phyloP scores from a whole-genome alignment of 2,329 filamentous ascomycete species.

The Calonectria pauciramosa region DNA sequence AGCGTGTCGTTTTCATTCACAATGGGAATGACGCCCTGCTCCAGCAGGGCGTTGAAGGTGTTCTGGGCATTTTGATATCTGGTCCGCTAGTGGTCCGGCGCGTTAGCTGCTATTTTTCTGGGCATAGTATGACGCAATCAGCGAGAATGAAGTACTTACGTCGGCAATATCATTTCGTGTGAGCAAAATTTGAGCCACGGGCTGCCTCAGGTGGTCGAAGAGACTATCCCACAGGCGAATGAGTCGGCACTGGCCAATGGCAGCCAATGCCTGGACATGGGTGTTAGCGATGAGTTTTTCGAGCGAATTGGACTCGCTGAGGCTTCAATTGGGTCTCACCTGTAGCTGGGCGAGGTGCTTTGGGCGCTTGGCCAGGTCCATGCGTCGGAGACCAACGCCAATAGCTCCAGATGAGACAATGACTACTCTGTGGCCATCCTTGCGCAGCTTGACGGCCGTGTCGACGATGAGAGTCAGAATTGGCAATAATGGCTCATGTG shows the following conservation, averaged over 20 bases:
- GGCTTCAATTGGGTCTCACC: slow-evolving; percentile 55
- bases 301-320: slow-evolving; percentile 5
- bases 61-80: slow-evolving; percentile 98
- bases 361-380: slow-evolving; percentile 88
- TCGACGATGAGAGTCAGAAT: slow-evolving; percentile 94
- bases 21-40: slow-evolving; percentile 97
- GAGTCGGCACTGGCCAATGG: slow-evolving; percentile 94
- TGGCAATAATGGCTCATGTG: slow-evolving; percentile 92
- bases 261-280: slow-evolving; percentile 79
- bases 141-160: slow-evolving; percentile 61
- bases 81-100: slow-evolving; percentile 71
- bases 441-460: slow-evolving; percentile 87
- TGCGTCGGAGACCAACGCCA: slow-evolving; percentile 89
- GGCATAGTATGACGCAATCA: slow-evolving; percentile 11
- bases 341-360: slow-evolving; percentile 93
- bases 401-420: slow-evolving; percentile 98
- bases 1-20: slow-evolving; percentile 99
- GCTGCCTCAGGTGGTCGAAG: slow-evolving; percentile 89
- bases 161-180: slow-evolving; percentile 97
- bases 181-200: slow-evolving; percentile 93
- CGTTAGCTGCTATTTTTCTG: background rate
- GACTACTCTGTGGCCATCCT: slow-evolving; percentile 94
- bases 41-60: slow-evolving; percentile 88
- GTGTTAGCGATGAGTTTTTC: slow-evolving; percentile 24
- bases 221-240: slow-evolving; percentile 97